A percentile compares a stretch with the other conserved stretches of the same genome.
Evolutionary conservation across 2,329 filamentous ascomycete genomes (phyloP).

Genomic region (Epichloe bromicola): DNA sequence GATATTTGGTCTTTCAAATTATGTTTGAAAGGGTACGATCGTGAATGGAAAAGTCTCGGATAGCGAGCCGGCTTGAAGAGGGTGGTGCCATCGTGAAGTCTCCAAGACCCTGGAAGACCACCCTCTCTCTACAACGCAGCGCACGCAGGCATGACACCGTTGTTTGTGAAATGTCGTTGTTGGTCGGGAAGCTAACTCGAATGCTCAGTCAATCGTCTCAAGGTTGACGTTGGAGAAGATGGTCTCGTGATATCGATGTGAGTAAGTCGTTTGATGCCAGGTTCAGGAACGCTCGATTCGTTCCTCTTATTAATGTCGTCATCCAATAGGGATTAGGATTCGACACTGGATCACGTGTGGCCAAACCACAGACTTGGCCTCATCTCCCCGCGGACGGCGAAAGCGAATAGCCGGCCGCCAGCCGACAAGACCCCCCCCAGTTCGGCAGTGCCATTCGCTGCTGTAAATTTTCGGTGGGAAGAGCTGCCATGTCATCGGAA

Average conservation of each 20-base stretch:
- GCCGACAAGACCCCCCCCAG: background rate
- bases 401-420: slow-evolving; percentile 1
- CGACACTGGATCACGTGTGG: background rate
- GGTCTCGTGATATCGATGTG: slow-evolving; percentile 3
- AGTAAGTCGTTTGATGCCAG: too few species aligned
- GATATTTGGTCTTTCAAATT: background rate
- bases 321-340: background rate
- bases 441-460: background rate
- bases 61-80: slow-evolving; percentile 30
- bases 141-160: slow-evolving; percentile 19
- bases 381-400: background rate
- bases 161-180: slow-evolving; percentile 5
- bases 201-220: background rate
- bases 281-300: background rate
- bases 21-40: background rate
- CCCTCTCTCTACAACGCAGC: slow-evolving; percentile 44
- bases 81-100: slow-evolving; percentile 43
- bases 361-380: background rate
- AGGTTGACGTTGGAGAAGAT: background rate
- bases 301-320: background rate
- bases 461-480: slow-evolving; percentile 2
- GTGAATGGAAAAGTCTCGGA: background rate
- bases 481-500: slow-evolving; percentile 1
- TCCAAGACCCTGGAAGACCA: slow-evolving; percentile 21
- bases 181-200: background rate